phyloP scores from a whole-genome alignment of 169 alveolate genomes.

The Eimeria sp. region DNA sequence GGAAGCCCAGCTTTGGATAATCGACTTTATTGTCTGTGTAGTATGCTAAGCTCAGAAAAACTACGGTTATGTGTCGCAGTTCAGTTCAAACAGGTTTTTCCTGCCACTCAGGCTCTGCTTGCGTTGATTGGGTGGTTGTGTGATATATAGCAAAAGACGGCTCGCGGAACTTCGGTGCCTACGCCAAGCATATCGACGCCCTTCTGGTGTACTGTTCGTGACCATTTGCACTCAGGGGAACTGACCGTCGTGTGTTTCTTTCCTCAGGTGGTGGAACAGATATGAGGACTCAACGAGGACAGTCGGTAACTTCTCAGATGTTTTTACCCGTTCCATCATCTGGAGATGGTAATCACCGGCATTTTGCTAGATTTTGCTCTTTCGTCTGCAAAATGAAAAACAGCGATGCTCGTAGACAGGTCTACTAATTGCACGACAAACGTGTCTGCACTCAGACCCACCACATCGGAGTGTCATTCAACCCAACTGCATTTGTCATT shows the following conservation, averaged over 20 bases:
- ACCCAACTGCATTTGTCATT: neutral
- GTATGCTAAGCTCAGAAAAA: neutral
- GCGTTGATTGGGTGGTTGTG: neutral
- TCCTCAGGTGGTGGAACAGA: slow-evolving; percentile 8
- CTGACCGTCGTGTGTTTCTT: neutral
- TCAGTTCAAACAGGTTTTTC: neutral
- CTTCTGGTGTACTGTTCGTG: neutral
- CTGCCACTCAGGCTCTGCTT: neutral
- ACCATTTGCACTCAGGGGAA: neutral
- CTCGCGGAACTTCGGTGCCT: neutral
- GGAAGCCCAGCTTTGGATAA: neutral
- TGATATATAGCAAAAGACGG: neutral
- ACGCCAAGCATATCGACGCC: neutral
- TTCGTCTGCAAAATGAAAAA: neutral
- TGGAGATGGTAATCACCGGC: slow-evolving; percentile 17
- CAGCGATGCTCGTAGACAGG: neutral
- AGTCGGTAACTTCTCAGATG: slow-evolving; percentile 45
- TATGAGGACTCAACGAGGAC: slow-evolving; percentile 25
- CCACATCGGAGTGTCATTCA: neutral
- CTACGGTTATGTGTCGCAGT: neutral
- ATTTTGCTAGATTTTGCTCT: neutral
- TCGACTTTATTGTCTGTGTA: neutral
- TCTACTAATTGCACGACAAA: neutral
- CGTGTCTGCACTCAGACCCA: neutral
- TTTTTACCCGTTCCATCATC: slow-evolving; percentile 51